A percentile compares a stretch with the other conserved stretches of the same genome.
These are phyloP conservation scores for Tuber magnatum DNA, from an alignment of 495 filamentous ascomycete genomes.

Conservation along the genomic window DNA sequence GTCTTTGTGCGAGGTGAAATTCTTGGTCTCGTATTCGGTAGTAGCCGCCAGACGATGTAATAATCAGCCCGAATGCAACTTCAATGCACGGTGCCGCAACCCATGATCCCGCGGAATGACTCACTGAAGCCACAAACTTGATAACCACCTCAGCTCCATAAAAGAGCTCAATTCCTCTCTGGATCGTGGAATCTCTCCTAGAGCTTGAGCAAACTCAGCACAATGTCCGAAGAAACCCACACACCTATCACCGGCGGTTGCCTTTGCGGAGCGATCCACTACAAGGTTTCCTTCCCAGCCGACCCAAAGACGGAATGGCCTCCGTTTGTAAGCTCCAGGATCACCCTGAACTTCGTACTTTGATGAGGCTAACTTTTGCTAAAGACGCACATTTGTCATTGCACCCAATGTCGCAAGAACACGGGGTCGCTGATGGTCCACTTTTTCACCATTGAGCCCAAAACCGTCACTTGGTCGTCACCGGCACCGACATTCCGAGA, in stretches of 20 bases:
- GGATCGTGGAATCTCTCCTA: not conserved
- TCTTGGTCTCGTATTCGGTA: conserved; percentile 1
- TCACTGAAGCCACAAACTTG: not conserved
- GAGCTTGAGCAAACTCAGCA: not conserved
- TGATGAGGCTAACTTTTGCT: not conserved
- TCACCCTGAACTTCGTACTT: not conserved
- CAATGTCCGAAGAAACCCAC: conserved; percentile 7
- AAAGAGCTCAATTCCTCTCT: not conserved
- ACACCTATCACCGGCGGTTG: conserved; percentile 44
- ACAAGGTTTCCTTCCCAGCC: conserved; percentile 41
- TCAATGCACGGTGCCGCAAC: not conserved
- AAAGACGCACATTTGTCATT: conserved; percentile 43
- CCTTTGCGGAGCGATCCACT: conserved; percentile 44
- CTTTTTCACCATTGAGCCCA: conserved; percentile 32
- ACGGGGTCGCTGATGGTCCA: conserved; percentile 42
- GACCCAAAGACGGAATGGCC: conserved; percentile 39
- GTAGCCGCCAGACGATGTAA: not conserved
- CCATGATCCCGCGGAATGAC: not conserved
- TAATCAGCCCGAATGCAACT: not conserved
- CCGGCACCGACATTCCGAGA: conserved; percentile 10
- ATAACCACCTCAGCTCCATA: not conserved
- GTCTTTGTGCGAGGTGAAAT: not conserved
- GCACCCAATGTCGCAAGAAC: conserved; percentile 46
- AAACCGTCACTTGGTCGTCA: conserved; percentile 37
- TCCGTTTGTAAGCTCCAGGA: conserved; percentile 22